Evolutionary conservation across 805 yeast species (phyloP), one percentile per base, ranked within the genome.

Genomic region (Kuraishia hungarica): DNA sequence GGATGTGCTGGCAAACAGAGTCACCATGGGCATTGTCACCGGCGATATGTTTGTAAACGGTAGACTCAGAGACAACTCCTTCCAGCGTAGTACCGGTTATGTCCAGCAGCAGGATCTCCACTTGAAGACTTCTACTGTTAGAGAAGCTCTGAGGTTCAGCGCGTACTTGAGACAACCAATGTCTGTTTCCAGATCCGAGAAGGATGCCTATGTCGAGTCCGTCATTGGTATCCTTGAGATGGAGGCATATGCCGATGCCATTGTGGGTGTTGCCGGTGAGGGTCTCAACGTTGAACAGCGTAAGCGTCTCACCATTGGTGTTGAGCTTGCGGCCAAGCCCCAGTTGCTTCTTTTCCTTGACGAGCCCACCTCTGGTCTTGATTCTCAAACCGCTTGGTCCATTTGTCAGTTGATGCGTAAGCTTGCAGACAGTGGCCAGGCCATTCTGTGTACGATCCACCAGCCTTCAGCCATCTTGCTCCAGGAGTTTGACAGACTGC

Each of bases 401-500:
- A 77, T 82, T 60, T 74, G 81, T 60, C 75, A 78, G 61, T 72
- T 81, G 65, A 76, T 77, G 70, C 75, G 78, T 61, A 74, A 72
- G 60, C 74, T 75, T 64, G 83, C 78, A 5, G 75, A 76, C 59
- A 71, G 77, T 56, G 83, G 83, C 21, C 83, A 79, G 61, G 80
- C 83, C 24, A 73, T 82, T 59, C 70, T 82, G 60, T 81, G 85
- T 73, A 87, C 96, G 26, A 87, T 87, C 61, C 94, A 87, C 70
- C 96, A 87, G 70, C 96, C 96, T 64, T 87, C 94, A 8, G 92
- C 96, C 54, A 76, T 86, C 56, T 73, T 88, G 64, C 76, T 88
- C 71, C 80, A 87, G 64, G 89, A 85, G 63, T 88, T 89, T 65
- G 96, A 89, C 65, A 79, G 91, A 62, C 74, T 89, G 61, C 72